These are phyloP conservation scores for Exophiala sp. DNA, from an alignment of 2,329 filamentous ascomycete species.

Conservation along the genomic window DNA sequence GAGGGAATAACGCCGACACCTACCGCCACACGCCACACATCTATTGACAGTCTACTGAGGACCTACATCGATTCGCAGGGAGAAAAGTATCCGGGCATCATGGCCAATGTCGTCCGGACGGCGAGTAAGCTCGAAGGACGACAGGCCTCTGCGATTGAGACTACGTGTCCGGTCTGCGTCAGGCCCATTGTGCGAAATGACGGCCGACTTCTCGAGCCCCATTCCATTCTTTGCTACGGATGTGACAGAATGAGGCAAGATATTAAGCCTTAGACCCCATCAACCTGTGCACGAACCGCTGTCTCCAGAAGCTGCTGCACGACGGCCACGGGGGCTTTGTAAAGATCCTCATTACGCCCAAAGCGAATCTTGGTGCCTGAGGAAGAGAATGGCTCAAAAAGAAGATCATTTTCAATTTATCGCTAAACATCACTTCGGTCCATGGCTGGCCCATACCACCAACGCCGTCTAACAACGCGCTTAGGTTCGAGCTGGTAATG, in stretches of 20 bases:
- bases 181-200: slow-evolving; percentile 1
- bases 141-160: slow-evolving; percentile 44
- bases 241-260: slow-evolving; percentile 38
- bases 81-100: slow-evolving; percentile 78
- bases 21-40: slow-evolving; percentile 60
- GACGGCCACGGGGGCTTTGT: not conserved
- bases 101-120: slow-evolving; percentile 91
- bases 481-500: slow-evolving; percentile 24
- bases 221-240: slow-evolving; percentile 36
- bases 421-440: not conserved
- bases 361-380: too few relatives aligned
- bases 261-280: slow-evolving; percentile 11
- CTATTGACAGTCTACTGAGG: slow-evolving; percentile 84
- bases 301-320: not conserved
- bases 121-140: slow-evolving; percentile 64
- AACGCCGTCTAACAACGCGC: not conserved
- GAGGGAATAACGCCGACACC: slow-evolving; percentile 24
- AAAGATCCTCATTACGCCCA: not conserved
- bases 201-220: not conserved
- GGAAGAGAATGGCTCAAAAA: not conserved
- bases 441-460: not conserved
- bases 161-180: slow-evolving; percentile 59
- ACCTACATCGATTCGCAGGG: slow-evolving; percentile 86
- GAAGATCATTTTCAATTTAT: not conserved
- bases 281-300: not conserved